Evolutionary conservation across 352 stramenopile genomes (phyloP).

Genomic region (Phytophthora foliorum): DNA sequence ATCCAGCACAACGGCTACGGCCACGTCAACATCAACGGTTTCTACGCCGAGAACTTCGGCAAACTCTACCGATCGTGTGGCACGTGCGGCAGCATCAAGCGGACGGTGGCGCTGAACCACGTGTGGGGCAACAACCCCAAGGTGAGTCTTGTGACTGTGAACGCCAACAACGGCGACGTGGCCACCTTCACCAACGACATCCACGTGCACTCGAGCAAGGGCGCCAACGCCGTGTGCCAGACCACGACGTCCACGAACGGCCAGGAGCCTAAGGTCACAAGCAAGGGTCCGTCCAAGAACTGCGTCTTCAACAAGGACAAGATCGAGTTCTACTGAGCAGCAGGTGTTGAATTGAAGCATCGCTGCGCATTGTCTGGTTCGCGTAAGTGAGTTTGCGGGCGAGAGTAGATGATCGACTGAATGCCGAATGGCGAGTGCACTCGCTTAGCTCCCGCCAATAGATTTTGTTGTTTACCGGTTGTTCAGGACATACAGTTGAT

Average conservation of each 20-base stretch:
- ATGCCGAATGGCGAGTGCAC: not conserved
- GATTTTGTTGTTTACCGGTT: not conserved
- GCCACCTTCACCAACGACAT: constrained; percentile 45
- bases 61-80: constrained; percentile 50
- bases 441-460: not conserved
- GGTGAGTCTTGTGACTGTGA: constrained; percentile 46
- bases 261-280: constrained; percentile 30
- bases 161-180: constrained; percentile 49
- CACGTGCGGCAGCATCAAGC: constrained; percentile 40
- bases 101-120: constrained; percentile 48
- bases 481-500: no score
- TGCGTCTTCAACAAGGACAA: constrained; percentile 47
- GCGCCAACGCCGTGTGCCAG: constrained; percentile 31
- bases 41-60: constrained; percentile 54
- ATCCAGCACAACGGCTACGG: constrained; percentile 55
- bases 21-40: constrained; percentile 51
- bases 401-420: not conserved
- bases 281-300: constrained; percentile 21
- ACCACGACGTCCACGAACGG: constrained; percentile 32
- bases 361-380: not conserved
- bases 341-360: constrained; percentile 29
- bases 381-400: not conserved
- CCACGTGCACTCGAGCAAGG: constrained; percentile 34
- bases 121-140: constrained; percentile 48
- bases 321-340: constrained; percentile 39